A percentile compares a stretch with the other conserved stretches of the same genome.
phyloP scores from a whole-genome alignment of 2,329 filamentous ascomycete genomes.

The Cordyceps cicadae region DNA sequence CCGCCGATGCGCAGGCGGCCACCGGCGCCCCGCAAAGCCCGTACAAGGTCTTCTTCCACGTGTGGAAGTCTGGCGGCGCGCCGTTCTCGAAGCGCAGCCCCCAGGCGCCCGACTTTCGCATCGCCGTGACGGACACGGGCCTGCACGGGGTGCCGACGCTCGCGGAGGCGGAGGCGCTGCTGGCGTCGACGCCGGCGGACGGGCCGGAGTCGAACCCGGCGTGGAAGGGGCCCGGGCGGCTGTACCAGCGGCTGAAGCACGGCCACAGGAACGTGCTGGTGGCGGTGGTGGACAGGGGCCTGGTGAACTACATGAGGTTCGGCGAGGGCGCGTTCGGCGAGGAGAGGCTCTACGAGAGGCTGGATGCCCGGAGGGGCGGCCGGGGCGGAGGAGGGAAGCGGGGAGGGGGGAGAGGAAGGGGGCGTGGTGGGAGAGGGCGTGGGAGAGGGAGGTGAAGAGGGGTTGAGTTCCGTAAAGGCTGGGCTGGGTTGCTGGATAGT shows the following conservation, averaged over 20 bases:
- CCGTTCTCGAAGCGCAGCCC: slow-evolving; percentile 74
- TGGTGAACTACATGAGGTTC: slow-evolving; percentile 80
- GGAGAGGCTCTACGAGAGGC: slow-evolving; percentile 61
- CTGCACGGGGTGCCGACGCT: slow-evolving; percentile 64
- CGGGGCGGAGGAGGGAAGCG: slow-evolving; percentile 36
- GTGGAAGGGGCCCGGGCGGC: slow-evolving; percentile 33
- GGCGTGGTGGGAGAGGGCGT: slow-evolving; percentile 18
- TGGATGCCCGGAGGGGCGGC: slow-evolving; percentile 32
- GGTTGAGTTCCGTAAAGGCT: neutral
- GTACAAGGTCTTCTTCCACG: slow-evolving; percentile 68
- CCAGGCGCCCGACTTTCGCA: slow-evolving; percentile 70
- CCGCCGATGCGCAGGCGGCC: too few species aligned
- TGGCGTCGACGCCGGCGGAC: slow-evolving; percentile 65
- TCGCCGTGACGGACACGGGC: slow-evolving; percentile 73
- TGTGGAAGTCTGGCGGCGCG: slow-evolving; percentile 59
- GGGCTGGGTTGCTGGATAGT: neutral
- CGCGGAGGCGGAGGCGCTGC: slow-evolving; percentile 59
- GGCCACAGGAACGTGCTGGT: slow-evolving; percentile 77
- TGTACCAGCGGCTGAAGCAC: slow-evolving; percentile 75
- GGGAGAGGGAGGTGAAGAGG: slow-evolving; percentile 13
- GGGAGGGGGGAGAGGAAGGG: slow-evolving; percentile 29
- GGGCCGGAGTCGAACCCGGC: slow-evolving; percentile 27
- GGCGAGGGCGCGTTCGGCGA: slow-evolving; percentile 71
- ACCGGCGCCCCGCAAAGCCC: slow-evolving; percentile 32
- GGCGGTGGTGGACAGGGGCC: slow-evolving; percentile 80